These are phyloP conservation scores for Phytophthora cactorum DNA, from an alignment of 352 stramenopile species.

Conservation along the genomic window DNA sequence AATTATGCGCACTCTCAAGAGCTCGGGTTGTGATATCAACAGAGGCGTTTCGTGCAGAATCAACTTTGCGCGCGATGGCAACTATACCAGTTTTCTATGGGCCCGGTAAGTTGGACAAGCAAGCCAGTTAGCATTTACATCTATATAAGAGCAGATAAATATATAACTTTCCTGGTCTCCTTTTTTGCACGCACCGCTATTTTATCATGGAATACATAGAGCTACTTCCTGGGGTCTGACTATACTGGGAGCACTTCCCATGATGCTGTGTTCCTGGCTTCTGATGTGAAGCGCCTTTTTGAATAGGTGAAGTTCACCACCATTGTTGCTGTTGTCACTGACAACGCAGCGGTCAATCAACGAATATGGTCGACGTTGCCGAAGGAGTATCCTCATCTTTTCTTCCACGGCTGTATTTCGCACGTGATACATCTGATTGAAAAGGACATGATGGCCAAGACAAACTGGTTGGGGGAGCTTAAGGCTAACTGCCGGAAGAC, in stretches of 20 bases:
- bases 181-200: no score
- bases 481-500: conserved; percentile 3
- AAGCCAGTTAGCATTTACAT: conserved; percentile 13
- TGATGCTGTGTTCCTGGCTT: no score
- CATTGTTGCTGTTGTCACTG: neutral
- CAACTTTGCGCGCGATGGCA: conserved; percentile 1
- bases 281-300: neutral
- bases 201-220: no score
- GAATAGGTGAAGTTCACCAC: neutral
- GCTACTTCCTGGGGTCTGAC: no score
- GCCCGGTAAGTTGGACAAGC: conserved; percentile 8
- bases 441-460: neutral
- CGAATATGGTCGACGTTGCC: neutral
- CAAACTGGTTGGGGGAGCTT: neutral
- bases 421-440: neutral
- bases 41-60: conserved; percentile 1
- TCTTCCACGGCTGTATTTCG: neutral
- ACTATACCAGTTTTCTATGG: conserved; percentile 3
- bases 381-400: neutral
- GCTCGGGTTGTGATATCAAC: conserved; percentile 16
- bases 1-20: neutral
- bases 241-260: no score
- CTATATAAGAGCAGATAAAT: neutral
- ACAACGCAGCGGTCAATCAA: neutral
- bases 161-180: no score